Conservation (phyloP, 805 yeast genomes). For the Kuraishia capsulata region DNA sequence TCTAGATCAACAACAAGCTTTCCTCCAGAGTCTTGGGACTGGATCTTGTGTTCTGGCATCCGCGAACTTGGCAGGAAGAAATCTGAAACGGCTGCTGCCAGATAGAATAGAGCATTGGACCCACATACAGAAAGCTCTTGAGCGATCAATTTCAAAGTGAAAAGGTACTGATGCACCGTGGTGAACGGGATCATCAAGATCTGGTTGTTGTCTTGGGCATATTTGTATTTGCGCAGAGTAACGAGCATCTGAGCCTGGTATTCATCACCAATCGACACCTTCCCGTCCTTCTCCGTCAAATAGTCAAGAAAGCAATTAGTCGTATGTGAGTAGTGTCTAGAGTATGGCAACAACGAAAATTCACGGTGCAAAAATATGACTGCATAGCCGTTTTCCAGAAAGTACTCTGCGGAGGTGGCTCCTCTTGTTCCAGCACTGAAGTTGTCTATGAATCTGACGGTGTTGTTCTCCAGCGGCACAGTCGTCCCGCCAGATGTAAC, state of each 20-base stretch:
- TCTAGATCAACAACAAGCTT: slow-evolving; percentile 79
- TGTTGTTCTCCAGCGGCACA: slow-evolving; percentile 93
- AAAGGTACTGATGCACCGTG: slow-evolving; percentile 88
- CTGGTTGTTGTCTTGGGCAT: slow-evolving; percentile 39
- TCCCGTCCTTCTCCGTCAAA: slow-evolving; percentile 45
- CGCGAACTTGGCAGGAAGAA: slow-evolving; percentile 83
- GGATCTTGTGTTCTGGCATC: slow-evolving; percentile 91
- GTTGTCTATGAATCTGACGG: slow-evolving; percentile 94
- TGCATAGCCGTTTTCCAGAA: slow-evolving; percentile 77
- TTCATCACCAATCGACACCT: slow-evolving; percentile 51
- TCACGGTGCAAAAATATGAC: slow-evolving; percentile 91
- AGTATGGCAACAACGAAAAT: slow-evolving; percentile 83
- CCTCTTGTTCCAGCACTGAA: slow-evolving; percentile 98
- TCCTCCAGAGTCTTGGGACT: slow-evolving; percentile 66
- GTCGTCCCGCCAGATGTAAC: slow-evolving; percentile 98
- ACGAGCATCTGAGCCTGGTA: slow-evolving; percentile 53
- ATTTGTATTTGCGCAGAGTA: slow-evolving; percentile 45
- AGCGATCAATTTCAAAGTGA: slow-evolving; percentile 67
- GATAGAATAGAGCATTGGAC: slow-evolving; percentile 60
- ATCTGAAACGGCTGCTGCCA: slow-evolving; percentile 98
- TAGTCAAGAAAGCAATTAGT: slow-evolving; percentile 82
- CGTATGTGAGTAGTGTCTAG: slow-evolving; percentile 82
- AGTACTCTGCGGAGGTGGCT: slow-evolving; percentile 90
- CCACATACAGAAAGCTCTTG: slow-evolving; percentile 47
- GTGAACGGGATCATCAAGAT: slow-evolving; percentile 81